These are phyloP conservation scores for Rhizophagus prolifer DNA, from an alignment of 192 early-diverging fungal genomes.

Conservation along the genomic window DNA sequence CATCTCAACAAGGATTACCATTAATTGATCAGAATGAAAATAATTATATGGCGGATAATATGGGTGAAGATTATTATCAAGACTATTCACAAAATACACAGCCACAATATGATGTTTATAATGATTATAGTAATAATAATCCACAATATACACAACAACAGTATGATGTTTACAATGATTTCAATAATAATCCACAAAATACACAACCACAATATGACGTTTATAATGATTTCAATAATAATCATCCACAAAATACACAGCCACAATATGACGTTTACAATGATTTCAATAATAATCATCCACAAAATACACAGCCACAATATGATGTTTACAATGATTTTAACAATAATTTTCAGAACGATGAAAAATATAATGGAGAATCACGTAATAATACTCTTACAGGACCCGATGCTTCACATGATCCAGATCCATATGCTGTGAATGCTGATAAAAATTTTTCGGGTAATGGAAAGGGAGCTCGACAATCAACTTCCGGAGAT, in stretches of 20 bases:
- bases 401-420: neutral
- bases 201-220: too few species aligned
- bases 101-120: neutral
- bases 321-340: conserved; percentile 15
- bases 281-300: neutral
- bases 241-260: neutral
- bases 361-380: neutral
- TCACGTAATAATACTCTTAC: neutral
- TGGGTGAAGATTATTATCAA: neutral
- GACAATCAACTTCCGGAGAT: neutral
- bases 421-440: neutral
- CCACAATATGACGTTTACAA: neutral
- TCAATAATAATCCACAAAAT: too few species aligned
- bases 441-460: neutral
- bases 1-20: neutral
- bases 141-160: too few species aligned
- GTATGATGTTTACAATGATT: too few species aligned
- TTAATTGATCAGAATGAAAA: conserved; percentile 10
- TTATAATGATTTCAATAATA: too few species aligned
- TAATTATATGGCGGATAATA: neutral
- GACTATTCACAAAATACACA: neutral
- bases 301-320: neutral
- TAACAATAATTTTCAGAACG: neutral
- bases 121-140: too few species aligned
- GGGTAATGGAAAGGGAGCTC: neutral